Base-by-base conservation (phyloP, 305 asterid species). In the Rubia peregrina region DNA sequence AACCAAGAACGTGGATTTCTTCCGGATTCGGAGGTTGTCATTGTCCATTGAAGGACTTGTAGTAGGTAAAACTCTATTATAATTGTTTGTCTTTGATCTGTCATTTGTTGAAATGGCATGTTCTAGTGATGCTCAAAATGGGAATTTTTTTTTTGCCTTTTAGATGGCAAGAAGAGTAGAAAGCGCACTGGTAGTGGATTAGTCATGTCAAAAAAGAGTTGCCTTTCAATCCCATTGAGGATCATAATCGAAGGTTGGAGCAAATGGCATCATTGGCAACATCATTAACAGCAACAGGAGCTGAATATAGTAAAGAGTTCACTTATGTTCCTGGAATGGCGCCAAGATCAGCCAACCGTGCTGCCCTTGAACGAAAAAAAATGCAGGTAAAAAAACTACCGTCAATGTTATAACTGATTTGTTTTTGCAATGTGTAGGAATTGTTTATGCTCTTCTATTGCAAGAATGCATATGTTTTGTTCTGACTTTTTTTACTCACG, bases 251-350 rank as follows among this genome's bases (percentile, higher is more conserved):
- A 75, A 83, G 91, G 82, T 73, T 86, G 70, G 90, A 88, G 80
- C 96, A 93, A 83, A 90, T 93, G 98, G 87, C 91, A 33, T 89
- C 98, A 22, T 80, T 93, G 70, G 98, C 97, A 53, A 82, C 95
- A 19, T 96, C 97, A 3, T 74, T 93, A 71, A 85, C 85, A 38
- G 91, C 89, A 57, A 83, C 92, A 0, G 83, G 84, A 19, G 75
- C 96, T 8, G 90, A 86, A 74, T 93, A 85, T 11, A 48, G 26
- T 26, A 7, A 51, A 22, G 86, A 6, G 22, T 33, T 68, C 46
- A 42, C 71, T 38, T 93, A 90, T 73, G 55, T 83, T 55, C 44
- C 82, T 8, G 83, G 92, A 76, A 89, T 90, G 97, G 98, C 98
- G 77, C 94, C 87, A 48, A 82, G 87, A 79, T 75, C 97, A 59